Evolutionary conservation across 1,284 basidiomycete genomes (phyloP), one percentile per base, ranked within the genome.

Genomic region (Ustanciosporium gigantosporum): DNA sequence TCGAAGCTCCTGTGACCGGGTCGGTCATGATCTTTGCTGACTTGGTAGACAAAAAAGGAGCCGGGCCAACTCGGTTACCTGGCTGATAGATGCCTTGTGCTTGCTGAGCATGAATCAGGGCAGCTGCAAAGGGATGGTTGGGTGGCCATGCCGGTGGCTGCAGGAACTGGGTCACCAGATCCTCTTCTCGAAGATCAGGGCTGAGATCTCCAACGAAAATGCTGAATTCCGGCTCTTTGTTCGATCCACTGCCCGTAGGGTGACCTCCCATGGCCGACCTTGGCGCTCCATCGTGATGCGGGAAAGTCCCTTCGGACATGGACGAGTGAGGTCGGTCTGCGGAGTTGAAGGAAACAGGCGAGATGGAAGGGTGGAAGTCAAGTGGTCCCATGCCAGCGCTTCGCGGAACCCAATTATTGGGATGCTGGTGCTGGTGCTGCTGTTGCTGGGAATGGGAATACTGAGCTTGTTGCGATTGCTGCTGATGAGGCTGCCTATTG

Each of bases 11-110:
- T 8, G 60, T 66, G n/a, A 58, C 46, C 2, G 66, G 56, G n/a
- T 70, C 68, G 15, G 68, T 55, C 65, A 72, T 71, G 38, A 73
- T 68, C 49, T 69, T 68, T 32, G 71, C 69, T 16, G 67, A 66
- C 44, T 66, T 66, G 42, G 67, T 68, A 24, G 59, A 68, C n/a
- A 55, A 36, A 41, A 74, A 76, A 22, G 74, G 70, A 2, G 65
- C 60, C 4, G 72, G 72, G 11, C 57, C 62, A 22, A 66, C 45
- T 36, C 64, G 60, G 4, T 60, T 34, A 16, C 58, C 61, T 2
- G 62, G 49, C 42, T 56, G 60, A 37, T 47, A 71, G 39, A 69
- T 46, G 44, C 68, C 70, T 37, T 68, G 57, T 3, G 62, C 45
- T 27, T 72, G 60, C 44, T 72, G 73, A 4, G 67, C 66, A 29